Conservation (phyloP, 2,329 filamentous ascomycete genomes). For the Claviceps africana region DNA sequence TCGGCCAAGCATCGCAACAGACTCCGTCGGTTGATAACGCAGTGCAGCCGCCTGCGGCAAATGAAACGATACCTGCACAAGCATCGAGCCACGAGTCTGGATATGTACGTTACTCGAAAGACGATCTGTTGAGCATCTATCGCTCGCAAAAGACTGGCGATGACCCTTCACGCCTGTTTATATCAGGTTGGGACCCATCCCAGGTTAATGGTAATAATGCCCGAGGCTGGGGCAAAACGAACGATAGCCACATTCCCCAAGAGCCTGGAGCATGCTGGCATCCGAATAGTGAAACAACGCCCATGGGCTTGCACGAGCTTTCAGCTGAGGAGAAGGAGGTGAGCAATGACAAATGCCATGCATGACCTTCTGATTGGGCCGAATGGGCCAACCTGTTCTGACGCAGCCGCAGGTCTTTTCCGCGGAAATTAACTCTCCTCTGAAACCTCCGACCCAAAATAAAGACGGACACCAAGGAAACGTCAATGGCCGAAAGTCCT, state of each 20-base stretch:
- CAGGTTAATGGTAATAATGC: slow-evolving; percentile 49
- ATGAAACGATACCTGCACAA: slow-evolving; percentile 22
- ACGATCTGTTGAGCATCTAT: slow-evolving; percentile 65
- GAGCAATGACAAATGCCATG: slow-evolving; percentile 10
- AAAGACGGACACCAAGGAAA: slow-evolving; percentile 45
- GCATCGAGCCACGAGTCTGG: slow-evolving; percentile 19
- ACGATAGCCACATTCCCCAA: slow-evolving; percentile 57
- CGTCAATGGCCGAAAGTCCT: slow-evolving; percentile 64
- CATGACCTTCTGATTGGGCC: neutral
- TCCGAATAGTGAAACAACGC: slow-evolving; percentile 50
- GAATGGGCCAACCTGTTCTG: neutral
- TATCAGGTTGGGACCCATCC: slow-evolving; percentile 66
- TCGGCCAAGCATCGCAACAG: slow-evolving; percentile 26
- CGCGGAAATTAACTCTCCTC: slow-evolving; percentile 79
- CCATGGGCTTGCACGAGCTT: slow-evolving; percentile 62
- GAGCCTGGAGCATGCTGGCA: slow-evolving; percentile 95
- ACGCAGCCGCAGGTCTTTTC: slow-evolving; percentile 50
- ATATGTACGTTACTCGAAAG: slow-evolving; percentile 57
- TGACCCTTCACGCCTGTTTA: slow-evolving; percentile 51
- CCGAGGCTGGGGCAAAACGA: slow-evolving; percentile 63
- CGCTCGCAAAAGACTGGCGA: slow-evolving; percentile 35
- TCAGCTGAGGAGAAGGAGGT: slow-evolving; percentile 47
- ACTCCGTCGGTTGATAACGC: slow-evolving; percentile 23
- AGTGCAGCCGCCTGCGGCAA: slow-evolving; percentile 23
- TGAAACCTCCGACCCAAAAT: slow-evolving; percentile 74